These are phyloP conservation scores for Gloeopeniophorella convolvens DNA, from an alignment of 768 basidiomycete species.

Conservation along the genomic window DNA sequence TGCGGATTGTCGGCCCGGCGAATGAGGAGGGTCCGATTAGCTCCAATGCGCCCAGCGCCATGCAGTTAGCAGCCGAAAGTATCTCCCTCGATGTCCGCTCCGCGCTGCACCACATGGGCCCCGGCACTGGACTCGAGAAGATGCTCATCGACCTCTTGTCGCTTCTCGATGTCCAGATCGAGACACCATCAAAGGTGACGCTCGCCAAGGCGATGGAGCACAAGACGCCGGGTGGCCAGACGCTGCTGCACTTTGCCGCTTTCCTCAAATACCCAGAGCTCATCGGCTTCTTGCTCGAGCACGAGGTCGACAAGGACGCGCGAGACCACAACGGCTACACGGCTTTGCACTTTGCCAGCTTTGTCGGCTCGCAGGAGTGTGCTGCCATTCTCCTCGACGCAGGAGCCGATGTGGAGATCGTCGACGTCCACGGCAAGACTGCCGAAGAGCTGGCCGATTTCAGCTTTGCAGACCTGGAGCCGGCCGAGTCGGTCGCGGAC, in stretches of 20 bases:
- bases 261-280: constrained; percentile 73
- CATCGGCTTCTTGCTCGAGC: constrained; percentile 62
- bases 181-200: constrained; percentile 36
- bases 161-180: constrained; percentile 61
- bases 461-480: constrained; percentile 37
- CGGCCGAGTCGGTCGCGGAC: constrained; percentile 26
- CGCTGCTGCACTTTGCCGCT: constrained; percentile 80
- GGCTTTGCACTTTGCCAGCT: constrained; percentile 78
- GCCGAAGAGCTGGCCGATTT: constrained; percentile 51
- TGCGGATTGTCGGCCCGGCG: constrained; percentile 83
- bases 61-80: constrained; percentile 44
- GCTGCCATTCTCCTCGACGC: constrained; percentile 62
- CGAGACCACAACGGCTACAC: constrained; percentile 90
- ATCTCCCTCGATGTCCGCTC: constrained; percentile 49
- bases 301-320: constrained; percentile 70
- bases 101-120: constrained; percentile 49
- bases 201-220: constrained; percentile 59
- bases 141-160: constrained; percentile 77
- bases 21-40: constrained; percentile 41
- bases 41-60: constrained; percentile 11
- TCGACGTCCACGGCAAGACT: constrained; percentile 64
- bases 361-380: constrained; percentile 58
- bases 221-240: constrained; percentile 68
- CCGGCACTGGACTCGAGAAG: constrained; percentile 57
- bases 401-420: constrained; percentile 75